Conservation (phyloP, 768 basidiomycete species). For the Suillus clintonianus region DNA sequence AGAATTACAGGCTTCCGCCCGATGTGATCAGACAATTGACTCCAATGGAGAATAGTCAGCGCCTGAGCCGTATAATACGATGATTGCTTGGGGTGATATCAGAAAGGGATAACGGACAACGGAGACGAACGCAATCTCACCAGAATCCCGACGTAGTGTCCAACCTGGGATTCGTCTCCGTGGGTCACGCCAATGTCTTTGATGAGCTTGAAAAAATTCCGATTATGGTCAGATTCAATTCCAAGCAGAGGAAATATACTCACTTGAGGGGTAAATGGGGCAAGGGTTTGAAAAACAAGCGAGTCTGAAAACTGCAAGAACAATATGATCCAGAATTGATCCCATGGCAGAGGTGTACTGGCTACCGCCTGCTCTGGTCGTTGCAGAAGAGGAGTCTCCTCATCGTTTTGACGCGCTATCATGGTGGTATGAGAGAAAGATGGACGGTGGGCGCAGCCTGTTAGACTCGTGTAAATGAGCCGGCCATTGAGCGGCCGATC, state of each 20-base stretch:
- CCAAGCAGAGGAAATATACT: constrained; percentile 11
- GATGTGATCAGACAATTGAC: constrained; percentile 42
- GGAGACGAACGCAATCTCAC: constrained; percentile 25
- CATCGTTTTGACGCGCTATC: constrained; percentile 35
- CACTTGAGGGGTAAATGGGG: constrained; percentile 69
- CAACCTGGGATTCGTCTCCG: constrained; percentile 42
- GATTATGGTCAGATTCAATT: not conserved
- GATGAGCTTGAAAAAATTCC: constrained; percentile 5
- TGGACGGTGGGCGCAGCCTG: not conserved
- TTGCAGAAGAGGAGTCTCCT: constrained; percentile 56
- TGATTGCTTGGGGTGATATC: constrained; percentile 34
- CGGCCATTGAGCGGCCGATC: not conserved
- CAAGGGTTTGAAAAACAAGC: constrained; percentile 68
- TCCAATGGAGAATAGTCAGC: constrained; percentile 43
- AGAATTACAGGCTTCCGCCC: constrained; percentile 45
- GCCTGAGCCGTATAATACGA: constrained; percentile 46
- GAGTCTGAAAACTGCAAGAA: constrained; percentile 73
- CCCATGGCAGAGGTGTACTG: constrained; percentile 54
- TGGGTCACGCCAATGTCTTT: constrained; percentile 30
- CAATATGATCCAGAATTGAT: constrained; percentile 62
- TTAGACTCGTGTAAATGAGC: not conserved
- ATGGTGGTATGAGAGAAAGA: constrained; percentile 22
- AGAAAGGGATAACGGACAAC: not conserved
- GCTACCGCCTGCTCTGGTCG: constrained; percentile 13
- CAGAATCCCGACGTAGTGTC: constrained; percentile 45